phyloP scores from a whole-genome alignment of 106 monocot genomes.

The Allium sativum region DNA sequence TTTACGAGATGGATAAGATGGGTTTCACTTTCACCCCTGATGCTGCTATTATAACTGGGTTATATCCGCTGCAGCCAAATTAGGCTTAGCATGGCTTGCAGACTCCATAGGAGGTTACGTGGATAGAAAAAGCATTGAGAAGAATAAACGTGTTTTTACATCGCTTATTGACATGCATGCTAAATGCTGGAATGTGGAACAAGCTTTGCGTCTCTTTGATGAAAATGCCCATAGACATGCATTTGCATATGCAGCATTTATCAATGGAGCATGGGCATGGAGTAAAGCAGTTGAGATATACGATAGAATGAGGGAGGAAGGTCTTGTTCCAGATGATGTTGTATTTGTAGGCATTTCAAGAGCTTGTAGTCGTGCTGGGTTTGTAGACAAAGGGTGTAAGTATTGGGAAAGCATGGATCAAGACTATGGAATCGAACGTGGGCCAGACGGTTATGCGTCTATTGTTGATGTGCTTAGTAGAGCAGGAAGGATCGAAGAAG shows the following conservation, averaged over 20 bases:
- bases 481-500: slow-evolving; percentile 45
- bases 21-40: too few species aligned
- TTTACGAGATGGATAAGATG: too few species aligned
- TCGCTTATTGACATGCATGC: slow-evolving; percentile 49
- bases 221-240: slow-evolving; percentile 32
- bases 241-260: slow-evolving; percentile 45
- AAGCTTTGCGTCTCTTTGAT: slow-evolving; percentile 26
- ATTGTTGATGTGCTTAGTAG: slow-evolving; percentile 42
- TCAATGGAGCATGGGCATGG: slow-evolving; percentile 44
- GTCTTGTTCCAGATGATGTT: slow-evolving; percentile 37
- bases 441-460: slow-evolving; percentile 42
- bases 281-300: slow-evolving; percentile 27
- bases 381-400: slow-evolving; percentile 30
- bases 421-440: slow-evolving; percentile 22
- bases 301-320: slow-evolving; percentile 22
- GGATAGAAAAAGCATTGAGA: slow-evolving; percentile 28
- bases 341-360: slow-evolving; percentile 44
- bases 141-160: slow-evolving; percentile 44
- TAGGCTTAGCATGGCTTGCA: slow-evolving; percentile 26
- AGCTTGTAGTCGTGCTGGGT: slow-evolving; percentile 44
- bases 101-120: slow-evolving; percentile 28
- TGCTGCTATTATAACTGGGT: slow-evolving; percentile 35
- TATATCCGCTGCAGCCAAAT: slow-evolving; percentile 26
- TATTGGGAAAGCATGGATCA: slow-evolving; percentile 35
- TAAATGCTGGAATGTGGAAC: slow-evolving; percentile 41